Conservation (phyloP, 768 basidiomycete species). For the Goffeauzyma gilvescens region DNA sequence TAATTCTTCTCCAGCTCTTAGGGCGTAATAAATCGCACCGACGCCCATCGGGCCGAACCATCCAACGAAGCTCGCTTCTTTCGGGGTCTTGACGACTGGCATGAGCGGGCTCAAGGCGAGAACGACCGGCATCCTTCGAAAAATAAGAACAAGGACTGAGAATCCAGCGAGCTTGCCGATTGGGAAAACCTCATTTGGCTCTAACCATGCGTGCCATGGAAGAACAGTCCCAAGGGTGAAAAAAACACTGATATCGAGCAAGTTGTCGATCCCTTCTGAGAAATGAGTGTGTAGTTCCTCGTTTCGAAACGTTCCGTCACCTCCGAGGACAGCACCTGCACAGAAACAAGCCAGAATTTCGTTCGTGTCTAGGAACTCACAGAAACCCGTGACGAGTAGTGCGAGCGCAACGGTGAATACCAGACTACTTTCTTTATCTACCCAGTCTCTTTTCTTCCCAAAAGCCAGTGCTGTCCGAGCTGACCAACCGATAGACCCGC, state of each 20-base stretch:
- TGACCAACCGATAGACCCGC: slow-evolving; percentile 5
- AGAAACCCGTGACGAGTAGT: slow-evolving; percentile 9
- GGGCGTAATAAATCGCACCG: slow-evolving; percentile 15
- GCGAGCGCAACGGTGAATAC: slow-evolving; percentile 15
- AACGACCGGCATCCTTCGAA: slow-evolving; percentile 12
- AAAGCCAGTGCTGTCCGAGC: slow-evolving; percentile 8
- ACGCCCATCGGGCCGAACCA: slow-evolving; percentile 17
- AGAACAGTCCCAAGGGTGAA: slow-evolving; percentile 14
- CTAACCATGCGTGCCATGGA: slow-evolving; percentile 12
- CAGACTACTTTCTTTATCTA: slow-evolving; percentile 14
- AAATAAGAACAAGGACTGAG: slow-evolving; percentile 4
- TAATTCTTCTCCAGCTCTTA: slow-evolving; percentile 9
- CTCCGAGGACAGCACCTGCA: slow-evolving; percentile 11
- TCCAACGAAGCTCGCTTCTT: slow-evolving; percentile 13
- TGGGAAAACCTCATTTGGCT: not conserved
- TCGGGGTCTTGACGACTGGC: slow-evolving; percentile 10
- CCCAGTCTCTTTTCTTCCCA: slow-evolving; percentile 9
- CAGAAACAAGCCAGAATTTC: slow-evolving; percentile 15
- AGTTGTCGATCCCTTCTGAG: slow-evolving; percentile 13
- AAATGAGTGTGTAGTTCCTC: slow-evolving; percentile 16
- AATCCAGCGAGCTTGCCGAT: slow-evolving; percentile 10
- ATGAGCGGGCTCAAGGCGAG: slow-evolving; percentile 8
- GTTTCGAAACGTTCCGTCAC: slow-evolving; percentile 10
- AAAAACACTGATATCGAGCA: slow-evolving; percentile 14
- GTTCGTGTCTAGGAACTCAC: slow-evolving; percentile 6